phyloP scores from a whole-genome alignment of 202 grass and related monocot genomes.

The Carex sylvatica region DNA sequence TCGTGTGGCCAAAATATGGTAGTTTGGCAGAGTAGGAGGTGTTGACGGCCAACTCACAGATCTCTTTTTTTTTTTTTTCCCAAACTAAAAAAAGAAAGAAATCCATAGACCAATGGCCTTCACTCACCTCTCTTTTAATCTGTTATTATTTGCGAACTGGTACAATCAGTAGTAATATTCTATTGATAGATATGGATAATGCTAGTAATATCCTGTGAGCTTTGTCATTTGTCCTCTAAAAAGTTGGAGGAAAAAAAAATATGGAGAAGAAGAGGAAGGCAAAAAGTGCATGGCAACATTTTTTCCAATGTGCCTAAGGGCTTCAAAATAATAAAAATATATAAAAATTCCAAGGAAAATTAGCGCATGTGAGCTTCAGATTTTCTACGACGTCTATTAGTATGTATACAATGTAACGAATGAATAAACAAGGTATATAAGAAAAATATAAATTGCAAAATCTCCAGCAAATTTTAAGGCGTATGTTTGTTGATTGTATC shows the following conservation, averaged over 20 bases:
- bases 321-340: too few species aligned
- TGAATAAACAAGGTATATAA: too few species aligned
- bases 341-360: not conserved
- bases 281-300: not conserved
- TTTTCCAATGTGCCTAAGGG: not conserved
- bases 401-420: too few species aligned
- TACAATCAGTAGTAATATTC: slow-evolving; percentile 1
- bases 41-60: slow-evolving; percentile 21
- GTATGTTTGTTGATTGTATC: not conserved
- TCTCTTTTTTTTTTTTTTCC: not conserved
- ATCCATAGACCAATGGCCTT: not conserved
- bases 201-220: not conserved
- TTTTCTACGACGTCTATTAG: not conserved
- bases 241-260: not conserved
- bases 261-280: not conserved
- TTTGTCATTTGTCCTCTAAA: not conserved
- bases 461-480: not conserved
- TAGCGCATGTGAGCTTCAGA: not conserved
- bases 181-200: slow-evolving; percentile 11
- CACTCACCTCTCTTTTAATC: not conserved
- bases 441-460: not conserved
- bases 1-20: slow-evolving; percentile 14
- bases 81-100: not conserved
- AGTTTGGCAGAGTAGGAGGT: slow-evolving; percentile 19
- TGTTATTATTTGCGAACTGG: not conserved